Evolutionary conservation across 1,284 basidiomycete genomes (phyloP), one percentile per base, ranked within the genome.

Genomic region (Athelia sp.): DNA sequence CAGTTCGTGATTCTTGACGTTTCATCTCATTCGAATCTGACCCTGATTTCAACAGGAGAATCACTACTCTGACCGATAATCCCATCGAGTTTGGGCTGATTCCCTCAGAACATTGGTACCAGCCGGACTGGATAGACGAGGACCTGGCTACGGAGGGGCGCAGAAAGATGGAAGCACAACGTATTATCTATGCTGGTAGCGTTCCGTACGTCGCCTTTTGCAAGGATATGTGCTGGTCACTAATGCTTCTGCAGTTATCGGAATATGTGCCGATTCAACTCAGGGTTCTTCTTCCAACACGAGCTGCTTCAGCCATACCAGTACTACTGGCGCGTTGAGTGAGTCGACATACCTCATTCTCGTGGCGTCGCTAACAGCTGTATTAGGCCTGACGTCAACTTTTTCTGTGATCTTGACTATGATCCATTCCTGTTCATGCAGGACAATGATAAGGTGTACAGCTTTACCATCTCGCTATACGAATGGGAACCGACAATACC

Each of bases 211-310:
- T 32, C 51, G 6, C n/a, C 19, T 45, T 38, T 44, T 13, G 81
- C n/a, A n/a, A n/a, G 83, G 82, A 48, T 87, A 84, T 57, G 74
- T 87, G 46, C 36, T 15, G 26, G 49, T 45, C 43, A n/a, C 52
- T 54, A 4, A 57, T 49, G 40, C 34, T 46, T 55, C 54, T 9
- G 60, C 56, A 79, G 76, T n/a, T 85, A 85, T 57, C 74, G 82
- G 22, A 84, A 85, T 53, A 82, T 91, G 88, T 93, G 89, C 64
- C 79, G 91, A 43, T 94, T 88, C 69, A 88, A 92, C 62, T 87
- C 87, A 19, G 90, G 90, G 83, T 88, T 82, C 68, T 89, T 92
- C 70, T 93, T 82, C 70, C 74, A 78, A 36, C 90, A 94, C 58
- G 81, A 84, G 47, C 65, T 90, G 6, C 67, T 92, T 19, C 71